These are phyloP conservation scores for Penicillium maclennaniae DNA, from an alignment of 495 filamentous ascomycete species.

Conservation along the genomic window DNA sequence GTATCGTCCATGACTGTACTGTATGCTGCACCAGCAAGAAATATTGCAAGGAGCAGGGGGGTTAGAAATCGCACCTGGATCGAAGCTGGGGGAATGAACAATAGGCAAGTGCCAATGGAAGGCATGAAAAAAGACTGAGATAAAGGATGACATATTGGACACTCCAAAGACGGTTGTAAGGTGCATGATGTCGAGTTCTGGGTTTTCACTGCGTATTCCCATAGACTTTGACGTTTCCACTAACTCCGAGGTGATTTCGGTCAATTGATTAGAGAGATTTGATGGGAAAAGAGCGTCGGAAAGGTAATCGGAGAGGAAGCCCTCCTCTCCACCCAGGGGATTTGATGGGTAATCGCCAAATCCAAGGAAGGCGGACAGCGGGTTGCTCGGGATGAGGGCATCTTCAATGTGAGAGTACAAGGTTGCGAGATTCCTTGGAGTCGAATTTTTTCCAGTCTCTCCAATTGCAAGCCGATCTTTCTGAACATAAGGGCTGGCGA, in stretches of 20 bases:
- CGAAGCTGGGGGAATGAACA: slow-evolving; percentile 39
- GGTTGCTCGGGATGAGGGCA: slow-evolving; percentile 25
- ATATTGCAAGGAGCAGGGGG: slow-evolving; percentile 32
- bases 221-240: slow-evolving; percentile 35
- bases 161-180: slow-evolving; percentile 27
- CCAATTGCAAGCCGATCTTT: slow-evolving; percentile 35
- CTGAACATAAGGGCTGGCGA: slow-evolving; percentile 32
- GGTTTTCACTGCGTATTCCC: slow-evolving; percentile 2
- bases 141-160: slow-evolving; percentile 31
- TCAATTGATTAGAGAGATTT: slow-evolving; percentile 29
- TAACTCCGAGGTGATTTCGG: slow-evolving; percentile 27
- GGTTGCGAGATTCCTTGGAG: slow-evolving; percentile 30
- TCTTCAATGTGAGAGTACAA: slow-evolving; percentile 33
- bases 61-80: slow-evolving; percentile 33
- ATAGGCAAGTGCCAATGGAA: slow-evolving; percentile 39
- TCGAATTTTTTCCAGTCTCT: slow-evolving; percentile 33
- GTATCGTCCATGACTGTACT: slow-evolving; percentile 22
- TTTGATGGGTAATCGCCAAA: slow-evolving; percentile 16
- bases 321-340: slow-evolving; percentile 14
- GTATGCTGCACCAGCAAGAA: slow-evolving; percentile 33
- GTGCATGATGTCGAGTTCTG: slow-evolving; percentile 20
- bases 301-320: slow-evolving; percentile 14
- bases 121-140: slow-evolving; percentile 39
- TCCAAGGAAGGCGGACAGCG: slow-evolving; percentile 12
- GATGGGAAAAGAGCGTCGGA: slow-evolving; percentile 23